phyloP scores from a whole-genome alignment of 2,329 filamentous ascomycete species.

The Karstenula rhodostoma region DNA sequence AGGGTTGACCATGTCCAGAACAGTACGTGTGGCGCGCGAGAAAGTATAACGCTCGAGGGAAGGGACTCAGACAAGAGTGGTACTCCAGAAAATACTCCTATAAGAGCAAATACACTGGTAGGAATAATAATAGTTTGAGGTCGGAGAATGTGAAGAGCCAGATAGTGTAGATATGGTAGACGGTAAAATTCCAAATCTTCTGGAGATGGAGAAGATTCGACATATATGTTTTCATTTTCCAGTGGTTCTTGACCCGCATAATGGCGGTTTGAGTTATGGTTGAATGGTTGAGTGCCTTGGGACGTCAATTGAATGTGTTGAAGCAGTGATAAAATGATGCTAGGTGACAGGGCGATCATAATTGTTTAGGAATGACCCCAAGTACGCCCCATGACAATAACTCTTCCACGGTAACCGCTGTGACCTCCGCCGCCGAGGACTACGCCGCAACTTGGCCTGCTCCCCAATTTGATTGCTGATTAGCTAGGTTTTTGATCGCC shows the following conservation, averaged over 20 bases:
- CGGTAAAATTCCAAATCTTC: background rate
- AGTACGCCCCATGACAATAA: too few relatives aligned
- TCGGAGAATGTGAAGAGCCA: slow-evolving; percentile 33
- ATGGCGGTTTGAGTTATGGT: too few relatives aligned
- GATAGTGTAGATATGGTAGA: slow-evolving; percentile 20
- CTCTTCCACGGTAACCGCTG: too few relatives aligned
- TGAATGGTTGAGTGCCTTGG: too few relatives aligned
- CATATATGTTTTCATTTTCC: background rate
- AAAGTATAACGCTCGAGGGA: background rate
- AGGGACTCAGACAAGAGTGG: slow-evolving; percentile 11
- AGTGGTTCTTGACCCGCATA: background rate
- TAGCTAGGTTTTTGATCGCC: too few relatives aligned
- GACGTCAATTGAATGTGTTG: too few relatives aligned
- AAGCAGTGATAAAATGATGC: too few relatives aligned
- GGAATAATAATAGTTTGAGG: slow-evolving; percentile 32
- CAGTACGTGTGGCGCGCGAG: slow-evolving; percentile 12
- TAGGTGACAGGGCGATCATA: background rate
- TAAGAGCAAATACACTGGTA: slow-evolving; percentile 18
- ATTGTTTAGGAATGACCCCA: too few relatives aligned
- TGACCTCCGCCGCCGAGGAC: too few relatives aligned
- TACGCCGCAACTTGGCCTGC: too few relatives aligned
- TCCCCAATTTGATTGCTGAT: too few relatives aligned
- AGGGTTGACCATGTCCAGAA: slow-evolving; percentile 41
- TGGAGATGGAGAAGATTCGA: background rate
- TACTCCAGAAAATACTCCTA: slow-evolving; percentile 10